These are phyloP conservation scores for Pseudozyma sp. DNA, from an alignment of 1,284 basidiomycete genomes.

Conservation along the genomic window DNA sequence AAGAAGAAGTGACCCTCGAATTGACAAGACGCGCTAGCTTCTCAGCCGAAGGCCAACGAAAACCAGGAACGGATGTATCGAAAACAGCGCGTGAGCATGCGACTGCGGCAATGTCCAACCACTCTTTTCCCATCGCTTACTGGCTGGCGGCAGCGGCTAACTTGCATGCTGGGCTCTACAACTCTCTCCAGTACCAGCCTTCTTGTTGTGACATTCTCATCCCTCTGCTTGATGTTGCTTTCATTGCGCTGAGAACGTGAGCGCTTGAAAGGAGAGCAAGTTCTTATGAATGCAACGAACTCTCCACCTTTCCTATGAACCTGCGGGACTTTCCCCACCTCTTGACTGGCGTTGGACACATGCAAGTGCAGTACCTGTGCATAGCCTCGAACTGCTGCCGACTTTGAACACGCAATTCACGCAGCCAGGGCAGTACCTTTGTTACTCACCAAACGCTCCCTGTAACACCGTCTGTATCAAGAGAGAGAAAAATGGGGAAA, in stretches of 20 bases:
- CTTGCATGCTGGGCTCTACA: not conserved
- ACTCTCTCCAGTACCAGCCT: too few relatives aligned
- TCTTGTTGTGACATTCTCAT: not conserved
- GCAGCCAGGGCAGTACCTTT: too few relatives aligned
- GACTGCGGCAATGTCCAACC: constrained; percentile 17
- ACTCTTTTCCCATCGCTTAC: not conserved
- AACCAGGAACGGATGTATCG: not conserved
- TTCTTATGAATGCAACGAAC: not conserved
- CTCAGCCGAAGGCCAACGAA: too few relatives aligned
- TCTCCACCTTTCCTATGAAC: not conserved
- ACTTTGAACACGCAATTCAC: too few relatives aligned
- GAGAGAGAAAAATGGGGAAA: too few relatives aligned
- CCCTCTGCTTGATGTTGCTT: too few relatives aligned
- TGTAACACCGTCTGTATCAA: too few relatives aligned
- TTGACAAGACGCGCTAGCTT: not conserved
- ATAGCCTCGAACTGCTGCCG: not conserved
- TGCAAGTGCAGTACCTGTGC: constrained; percentile 5
- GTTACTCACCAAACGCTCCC: too few relatives aligned
- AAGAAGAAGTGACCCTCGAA: not conserved
- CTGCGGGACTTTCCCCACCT: not conserved
- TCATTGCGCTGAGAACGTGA: too few relatives aligned
- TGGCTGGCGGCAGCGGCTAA: not conserved
- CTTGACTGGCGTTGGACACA: not conserved
- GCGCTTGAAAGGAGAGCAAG: too few relatives aligned
- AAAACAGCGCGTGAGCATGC: not conserved